Conservation (phyloP, 2,329 filamentous ascomycete species). For the Ophiobolus disseminans region DNA sequence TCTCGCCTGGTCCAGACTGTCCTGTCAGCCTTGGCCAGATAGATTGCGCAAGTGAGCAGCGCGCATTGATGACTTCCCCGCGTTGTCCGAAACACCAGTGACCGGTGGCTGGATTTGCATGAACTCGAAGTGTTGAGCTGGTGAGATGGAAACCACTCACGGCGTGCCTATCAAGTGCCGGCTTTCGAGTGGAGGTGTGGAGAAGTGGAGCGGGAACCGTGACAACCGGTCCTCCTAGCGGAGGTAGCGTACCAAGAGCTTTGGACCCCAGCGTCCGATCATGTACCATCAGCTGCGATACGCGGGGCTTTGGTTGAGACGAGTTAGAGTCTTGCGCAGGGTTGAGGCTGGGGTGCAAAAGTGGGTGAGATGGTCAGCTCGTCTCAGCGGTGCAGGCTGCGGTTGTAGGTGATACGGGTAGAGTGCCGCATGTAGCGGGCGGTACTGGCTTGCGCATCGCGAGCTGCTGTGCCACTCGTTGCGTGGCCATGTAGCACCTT, state of each 20-base stretch:
- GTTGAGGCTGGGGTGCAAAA: background rate
- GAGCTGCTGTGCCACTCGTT: conserved; percentile 17
- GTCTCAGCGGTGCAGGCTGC: background rate
- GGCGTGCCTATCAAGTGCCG: no score
- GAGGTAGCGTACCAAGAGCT: background rate
- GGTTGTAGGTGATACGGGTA: background rate
- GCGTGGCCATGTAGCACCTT: conserved; percentile 9
- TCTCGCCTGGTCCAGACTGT: no score
- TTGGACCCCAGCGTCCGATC: background rate
- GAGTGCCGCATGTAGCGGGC: conserved; percentile 1
- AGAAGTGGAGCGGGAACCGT: background rate
- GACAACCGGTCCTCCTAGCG: background rate
- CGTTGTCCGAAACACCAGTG: no score
- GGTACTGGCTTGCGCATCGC: conserved; percentile 1
- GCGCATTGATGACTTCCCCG: no score
- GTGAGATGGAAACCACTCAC: no score
- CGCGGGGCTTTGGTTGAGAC: background rate
- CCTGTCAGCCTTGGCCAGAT: no score
- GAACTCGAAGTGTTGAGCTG: no score
- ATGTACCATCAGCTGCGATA: background rate
- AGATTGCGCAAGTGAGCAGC: no score
- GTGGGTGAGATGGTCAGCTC: background rate
- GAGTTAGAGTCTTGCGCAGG: background rate
- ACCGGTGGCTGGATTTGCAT: no score
- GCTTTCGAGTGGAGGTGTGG: no score